Evolutionary conservation across 257 asterid species (phyloP), one percentile per base, ranked within the genome.

Genomic region (Fraxinus quadrangulata): DNA sequence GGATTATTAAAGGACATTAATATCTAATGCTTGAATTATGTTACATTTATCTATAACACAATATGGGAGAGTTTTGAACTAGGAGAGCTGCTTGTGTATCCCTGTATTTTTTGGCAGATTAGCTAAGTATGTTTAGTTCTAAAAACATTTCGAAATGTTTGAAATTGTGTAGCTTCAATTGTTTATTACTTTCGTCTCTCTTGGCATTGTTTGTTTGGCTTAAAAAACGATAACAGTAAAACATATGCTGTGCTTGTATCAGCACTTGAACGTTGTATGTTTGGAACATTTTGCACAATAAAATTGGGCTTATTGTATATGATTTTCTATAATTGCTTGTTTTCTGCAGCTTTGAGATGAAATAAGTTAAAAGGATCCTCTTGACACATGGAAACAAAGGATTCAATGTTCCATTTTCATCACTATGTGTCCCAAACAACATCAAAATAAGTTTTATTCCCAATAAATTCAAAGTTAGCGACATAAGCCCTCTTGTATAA

Each of bases 211-310:
- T 1, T 30, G 30, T 71, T 23, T 75, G 69, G 17, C 70, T 21
- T 30, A 9, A 3, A 39, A 37, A 65, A 39, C 12, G 6, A 21
- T 47, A 42, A 36, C 71, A 23, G 40, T 75, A 28, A 66, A 67
- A 73, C 31, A 37, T 37, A 40, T 70, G 75, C 31, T 1, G 49
- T 80, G 71, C 68, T 49, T 66, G 76, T 51, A 13, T 78, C 74
- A 75, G n/a, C 78, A 24, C 37, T 33, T 24, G 54, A 71, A 54
- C 70, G 6, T 5, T 69, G 56, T 70, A 10, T 17, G 19, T 65
- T 40, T 28, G 49, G 11, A 42, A 16, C 0, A 51, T 13, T 30
- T 31, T 75, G 14, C 49, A 40, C 75, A 47, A 72, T 73, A 39
- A 30, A n/a, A 49, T 63, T 72, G 70, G 23, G 45, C 30, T 56